Conservation (phyloP, 2,329 filamentous ascomycete genomes). For the Epicoccum nigrum region DNA sequence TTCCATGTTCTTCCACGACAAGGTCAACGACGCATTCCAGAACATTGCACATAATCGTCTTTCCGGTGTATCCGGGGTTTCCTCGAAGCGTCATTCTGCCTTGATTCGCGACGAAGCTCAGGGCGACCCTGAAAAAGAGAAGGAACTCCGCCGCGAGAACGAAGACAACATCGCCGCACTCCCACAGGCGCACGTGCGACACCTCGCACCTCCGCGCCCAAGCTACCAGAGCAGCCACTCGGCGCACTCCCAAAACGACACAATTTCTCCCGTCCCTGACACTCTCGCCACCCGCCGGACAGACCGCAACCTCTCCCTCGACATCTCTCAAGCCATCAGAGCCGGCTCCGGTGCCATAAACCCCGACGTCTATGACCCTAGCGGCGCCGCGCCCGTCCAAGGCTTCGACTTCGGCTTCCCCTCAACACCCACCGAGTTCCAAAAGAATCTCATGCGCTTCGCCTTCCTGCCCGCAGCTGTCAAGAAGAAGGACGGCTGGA, state of each 20-base stretch:
- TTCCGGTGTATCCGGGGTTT: constrained; percentile 51
- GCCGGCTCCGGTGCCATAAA: constrained; percentile 46
- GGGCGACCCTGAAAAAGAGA: constrained; percentile 78
- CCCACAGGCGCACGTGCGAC: constrained; percentile 60
- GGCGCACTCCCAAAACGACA: constrained; percentile 28
- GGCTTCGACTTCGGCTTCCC: constrained; percentile 71
- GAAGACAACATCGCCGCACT: constrained; percentile 85
- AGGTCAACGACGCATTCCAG: constrained; percentile 84
- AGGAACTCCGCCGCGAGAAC: constrained; percentile 78
- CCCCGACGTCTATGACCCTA: constrained; percentile 50
- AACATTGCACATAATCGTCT: constrained; percentile 77
- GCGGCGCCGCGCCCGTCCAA: constrained; percentile 24
- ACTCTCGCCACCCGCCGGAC: constrained; percentile 50
- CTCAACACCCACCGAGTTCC: constrained; percentile 82
- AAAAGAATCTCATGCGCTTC: constrained; percentile 88
- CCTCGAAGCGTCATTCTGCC: constrained; percentile 72
- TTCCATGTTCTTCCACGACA: constrained; percentile 80
- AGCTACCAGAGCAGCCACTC: constrained; percentile 30
- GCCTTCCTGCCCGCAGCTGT: constrained; percentile 70
- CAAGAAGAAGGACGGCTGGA: constrained; percentile 74
- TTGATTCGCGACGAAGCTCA: constrained; percentile 81
- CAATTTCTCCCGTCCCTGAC: constrained; percentile 34
- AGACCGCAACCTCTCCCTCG: constrained; percentile 51
- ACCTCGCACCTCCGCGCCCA: constrained; percentile 52
- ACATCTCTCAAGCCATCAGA: constrained; percentile 49